Evolutionary conservation across 148 eudicot genomes (phyloP).

Genomic region (Cornus florida): DNA sequence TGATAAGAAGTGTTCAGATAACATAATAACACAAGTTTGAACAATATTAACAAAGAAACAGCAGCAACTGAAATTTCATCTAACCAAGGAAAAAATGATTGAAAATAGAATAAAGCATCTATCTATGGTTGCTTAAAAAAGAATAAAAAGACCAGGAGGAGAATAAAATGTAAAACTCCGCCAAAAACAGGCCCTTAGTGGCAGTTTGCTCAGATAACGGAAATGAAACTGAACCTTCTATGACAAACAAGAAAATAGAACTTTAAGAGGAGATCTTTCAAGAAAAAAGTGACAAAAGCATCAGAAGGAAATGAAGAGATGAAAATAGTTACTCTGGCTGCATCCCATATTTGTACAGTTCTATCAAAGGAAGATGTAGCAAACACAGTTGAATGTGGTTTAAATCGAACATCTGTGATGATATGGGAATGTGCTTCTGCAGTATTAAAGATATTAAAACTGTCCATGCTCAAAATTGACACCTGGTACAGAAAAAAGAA

Average conservation of each 20-base stretch:
- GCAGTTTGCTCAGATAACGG: not conserved
- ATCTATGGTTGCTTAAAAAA: not conserved
- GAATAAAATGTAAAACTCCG: not conserved
- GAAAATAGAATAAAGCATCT: not conserved
- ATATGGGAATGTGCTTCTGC: conserved; percentile 24
- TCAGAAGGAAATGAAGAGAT: not conserved
- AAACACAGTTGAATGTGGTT: conserved; percentile 39
- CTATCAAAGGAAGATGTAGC: conserved; percentile 60
- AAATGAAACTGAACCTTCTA: not conserved
- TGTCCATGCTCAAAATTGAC: conserved; percentile 29
- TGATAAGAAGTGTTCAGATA: not conserved
- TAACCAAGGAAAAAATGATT: not conserved
- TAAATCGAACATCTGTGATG: conserved; percentile 52
- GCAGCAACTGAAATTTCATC: not conserved
- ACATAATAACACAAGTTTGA: not conserved
- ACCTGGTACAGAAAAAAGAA: conserved; percentile 25
- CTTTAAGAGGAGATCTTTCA: not conserved
- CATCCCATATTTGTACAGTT: conserved; percentile 52
- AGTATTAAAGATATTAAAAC: conserved; percentile 1
- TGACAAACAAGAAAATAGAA: not conserved
- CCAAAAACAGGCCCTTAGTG: not conserved
- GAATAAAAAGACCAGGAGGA: not conserved
- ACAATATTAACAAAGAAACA: not conserved
- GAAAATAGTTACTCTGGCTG: conserved; percentile 30
- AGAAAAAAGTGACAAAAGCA: not conserved